Conservation (phyloP, 352 stramenopile genomes). For the Aphanomyces euteiches region DNA sequence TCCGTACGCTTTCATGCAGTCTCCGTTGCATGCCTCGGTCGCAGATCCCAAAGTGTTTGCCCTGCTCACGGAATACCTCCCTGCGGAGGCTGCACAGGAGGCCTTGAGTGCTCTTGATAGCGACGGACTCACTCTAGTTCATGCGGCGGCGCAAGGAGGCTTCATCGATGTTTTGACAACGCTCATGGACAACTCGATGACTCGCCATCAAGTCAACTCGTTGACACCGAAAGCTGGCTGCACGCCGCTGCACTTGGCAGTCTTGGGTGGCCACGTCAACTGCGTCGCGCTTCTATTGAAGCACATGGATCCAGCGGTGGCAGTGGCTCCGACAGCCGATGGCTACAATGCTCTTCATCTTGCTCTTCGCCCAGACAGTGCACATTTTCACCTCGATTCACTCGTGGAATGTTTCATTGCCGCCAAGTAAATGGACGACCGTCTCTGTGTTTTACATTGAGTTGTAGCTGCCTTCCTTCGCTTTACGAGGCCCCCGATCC, state of each 20-base stretch:
- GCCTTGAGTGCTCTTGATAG: constrained; percentile 42
- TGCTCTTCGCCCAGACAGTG: constrained; percentile 39
- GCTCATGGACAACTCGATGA: not conserved
- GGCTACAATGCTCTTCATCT: constrained; percentile 61
- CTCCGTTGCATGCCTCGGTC: constrained; percentile 8
- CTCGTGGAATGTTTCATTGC: constrained; percentile 47
- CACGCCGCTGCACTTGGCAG: constrained; percentile 27
- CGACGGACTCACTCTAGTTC: constrained; percentile 45
- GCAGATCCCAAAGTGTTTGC: constrained; percentile 34
- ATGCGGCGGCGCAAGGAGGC: constrained; percentile 44
- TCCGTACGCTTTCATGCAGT: constrained; percentile 25
- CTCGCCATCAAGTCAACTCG: constrained; percentile 12
- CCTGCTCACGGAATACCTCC: constrained; percentile 34
- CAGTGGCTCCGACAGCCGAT: not conserved
- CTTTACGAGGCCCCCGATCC: constrained; percentile 51
- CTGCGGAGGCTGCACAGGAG: not conserved
- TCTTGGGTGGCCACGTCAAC: constrained; percentile 7
- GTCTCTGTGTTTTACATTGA: not conserved
- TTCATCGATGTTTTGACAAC: constrained; percentile 31
- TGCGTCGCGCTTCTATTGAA: constrained; percentile 12
- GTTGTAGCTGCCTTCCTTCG: constrained; percentile 26
- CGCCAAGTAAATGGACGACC: constrained; percentile 28
- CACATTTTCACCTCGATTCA: constrained; percentile 57
- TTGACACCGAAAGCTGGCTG: not conserved
- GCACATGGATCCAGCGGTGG: constrained; percentile 1